A percentile compares a stretch with the other conserved stretches of the same genome.
These are phyloP conservation scores for Tricholoma matsutake DNA, from an alignment of 768 basidiomycete species.

Conservation along the genomic window DNA sequence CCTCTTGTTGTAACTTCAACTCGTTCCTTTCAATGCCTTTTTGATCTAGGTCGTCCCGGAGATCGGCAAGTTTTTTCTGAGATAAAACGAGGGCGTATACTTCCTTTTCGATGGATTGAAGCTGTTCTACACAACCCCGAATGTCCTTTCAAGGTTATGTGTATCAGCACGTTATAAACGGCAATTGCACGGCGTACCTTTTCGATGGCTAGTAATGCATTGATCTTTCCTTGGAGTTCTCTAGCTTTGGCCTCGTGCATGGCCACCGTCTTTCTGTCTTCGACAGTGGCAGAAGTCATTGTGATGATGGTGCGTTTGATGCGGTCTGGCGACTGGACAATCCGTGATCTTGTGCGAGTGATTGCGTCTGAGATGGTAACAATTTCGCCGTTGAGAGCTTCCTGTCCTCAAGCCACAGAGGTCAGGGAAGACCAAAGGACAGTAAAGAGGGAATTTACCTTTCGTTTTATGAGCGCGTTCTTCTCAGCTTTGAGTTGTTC, in stretches of 20 bases:
- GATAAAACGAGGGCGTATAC: conserved; percentile 56
- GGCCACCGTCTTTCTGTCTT: conserved; percentile 67
- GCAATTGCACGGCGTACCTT: conserved; percentile 42
- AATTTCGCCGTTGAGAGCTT: conserved; percentile 60
- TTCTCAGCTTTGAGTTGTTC: conserved; percentile 75
- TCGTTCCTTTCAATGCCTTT: conserved; percentile 76
- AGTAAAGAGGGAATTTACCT: conserved; percentile 36
- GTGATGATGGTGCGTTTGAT: conserved; percentile 77
- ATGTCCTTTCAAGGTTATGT: conserved; percentile 50
- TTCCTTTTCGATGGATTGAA: conserved; percentile 73
- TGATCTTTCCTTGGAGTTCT: conserved; percentile 74
- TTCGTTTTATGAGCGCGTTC: conserved; percentile 56
- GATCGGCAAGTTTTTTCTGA: conserved; percentile 65
- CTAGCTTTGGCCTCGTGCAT: conserved; percentile 71
- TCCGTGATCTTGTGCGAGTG: conserved; percentile 61
- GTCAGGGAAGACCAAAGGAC: background rate
- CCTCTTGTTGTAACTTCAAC: conserved; percentile 66
- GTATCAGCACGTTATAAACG: conserved; percentile 2
- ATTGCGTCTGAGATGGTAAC: conserved; percentile 58
- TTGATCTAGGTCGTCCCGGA: conserved; percentile 65
- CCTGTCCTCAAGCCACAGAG: conserved; percentile 31
- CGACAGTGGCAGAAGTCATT: conserved; percentile 65
- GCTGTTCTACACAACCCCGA: conserved; percentile 66
- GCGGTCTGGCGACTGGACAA: conserved; percentile 90
- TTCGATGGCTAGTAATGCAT: conserved; percentile 69